Percentiles rank a stretch among this genome's conserved stretches.
Conservation (phyloP, 169 alveolate genomes). For the Cytauxzoon felis region DNA sequence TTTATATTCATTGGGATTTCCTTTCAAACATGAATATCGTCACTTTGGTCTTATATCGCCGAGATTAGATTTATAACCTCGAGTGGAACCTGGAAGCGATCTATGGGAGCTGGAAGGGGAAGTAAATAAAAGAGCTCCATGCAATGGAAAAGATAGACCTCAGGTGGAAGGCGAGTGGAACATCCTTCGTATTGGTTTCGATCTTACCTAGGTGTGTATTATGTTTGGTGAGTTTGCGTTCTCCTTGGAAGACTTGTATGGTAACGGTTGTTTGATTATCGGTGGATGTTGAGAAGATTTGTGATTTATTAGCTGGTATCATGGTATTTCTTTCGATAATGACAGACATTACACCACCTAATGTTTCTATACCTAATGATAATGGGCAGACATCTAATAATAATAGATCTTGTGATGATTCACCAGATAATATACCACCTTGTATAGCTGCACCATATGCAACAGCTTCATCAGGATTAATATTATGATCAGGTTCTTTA, state of each 20-base stretch:
- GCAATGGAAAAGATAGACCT: too few species aligned
- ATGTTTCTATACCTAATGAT: conserved; percentile 93
- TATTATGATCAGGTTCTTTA: conserved; percentile 89
- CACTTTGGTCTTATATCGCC: too few species aligned
- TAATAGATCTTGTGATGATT: conserved; percentile 88
- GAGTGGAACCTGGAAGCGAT: too few species aligned
- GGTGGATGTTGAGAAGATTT: conserved; percentile 94
- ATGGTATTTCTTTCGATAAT: conserved; percentile 94
- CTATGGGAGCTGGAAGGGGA: too few species aligned
- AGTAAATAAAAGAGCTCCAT: too few species aligned
- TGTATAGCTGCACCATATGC: conserved; percentile 96
- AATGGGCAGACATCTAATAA: conserved; percentile 95
- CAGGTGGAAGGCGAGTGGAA: background rate
- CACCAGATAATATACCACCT: conserved; percentile 93
- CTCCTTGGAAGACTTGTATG: conserved; percentile 95
- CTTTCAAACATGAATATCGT: too few species aligned
- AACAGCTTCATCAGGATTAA: conserved; percentile 94
- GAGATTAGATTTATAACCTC: too few species aligned
- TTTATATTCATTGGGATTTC: too few species aligned
- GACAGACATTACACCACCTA: conserved; percentile 94
- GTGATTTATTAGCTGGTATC: conserved; percentile 95
- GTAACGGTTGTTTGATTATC: conserved; percentile 94
- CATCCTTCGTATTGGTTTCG: background rate
- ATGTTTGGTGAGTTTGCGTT: conserved; percentile 95
- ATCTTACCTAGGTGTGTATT: conserved; percentile 80